Conservation (phyloP, 2,329 filamentous ascomycete genomes). For the Reticulascus tulasneorum region DNA sequence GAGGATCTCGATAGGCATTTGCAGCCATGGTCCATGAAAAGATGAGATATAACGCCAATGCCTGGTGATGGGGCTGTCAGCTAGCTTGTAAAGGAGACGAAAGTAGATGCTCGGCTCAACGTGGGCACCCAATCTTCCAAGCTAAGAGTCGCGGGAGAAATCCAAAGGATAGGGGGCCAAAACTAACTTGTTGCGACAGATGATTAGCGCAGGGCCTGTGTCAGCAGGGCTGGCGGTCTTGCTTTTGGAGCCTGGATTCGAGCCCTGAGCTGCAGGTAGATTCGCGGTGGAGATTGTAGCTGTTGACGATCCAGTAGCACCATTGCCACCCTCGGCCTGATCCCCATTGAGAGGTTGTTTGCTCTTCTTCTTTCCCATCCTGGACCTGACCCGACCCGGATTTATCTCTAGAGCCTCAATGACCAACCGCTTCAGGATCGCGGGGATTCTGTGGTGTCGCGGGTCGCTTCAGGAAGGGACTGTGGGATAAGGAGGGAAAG, state of each 20-base stretch:
- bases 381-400: too few relatives aligned
- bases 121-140: not conserved
- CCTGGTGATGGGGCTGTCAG: constrained; percentile 37
- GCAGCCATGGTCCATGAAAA: constrained; percentile 80
- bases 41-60: constrained; percentile 84
- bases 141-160: constrained; percentile 2
- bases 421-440: too few relatives aligned
- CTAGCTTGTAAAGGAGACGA: constrained; percentile 1
- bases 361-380: constrained; percentile 48
- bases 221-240: constrained; percentile 23
- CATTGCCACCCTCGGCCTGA: constrained; percentile 15
- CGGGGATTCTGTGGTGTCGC: too few relatives aligned
- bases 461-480: too few relatives aligned
- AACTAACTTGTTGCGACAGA: constrained; percentile 67
- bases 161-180: not conserved
- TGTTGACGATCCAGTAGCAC: constrained; percentile 8
- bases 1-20: constrained; percentile 73
- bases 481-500: too few relatives aligned
- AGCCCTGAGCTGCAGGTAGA: too few relatives aligned
- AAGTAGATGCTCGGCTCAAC: not conserved
- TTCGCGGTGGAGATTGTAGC: too few relatives aligned
- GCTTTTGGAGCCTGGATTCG: constrained; percentile 16
- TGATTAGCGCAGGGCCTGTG: constrained; percentile 48
- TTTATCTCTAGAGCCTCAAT: too few relatives aligned
- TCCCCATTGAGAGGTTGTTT: constrained; percentile 32